Conservation (phyloP, 441 rosid species). For the Aquilaria agallochum region DNA sequence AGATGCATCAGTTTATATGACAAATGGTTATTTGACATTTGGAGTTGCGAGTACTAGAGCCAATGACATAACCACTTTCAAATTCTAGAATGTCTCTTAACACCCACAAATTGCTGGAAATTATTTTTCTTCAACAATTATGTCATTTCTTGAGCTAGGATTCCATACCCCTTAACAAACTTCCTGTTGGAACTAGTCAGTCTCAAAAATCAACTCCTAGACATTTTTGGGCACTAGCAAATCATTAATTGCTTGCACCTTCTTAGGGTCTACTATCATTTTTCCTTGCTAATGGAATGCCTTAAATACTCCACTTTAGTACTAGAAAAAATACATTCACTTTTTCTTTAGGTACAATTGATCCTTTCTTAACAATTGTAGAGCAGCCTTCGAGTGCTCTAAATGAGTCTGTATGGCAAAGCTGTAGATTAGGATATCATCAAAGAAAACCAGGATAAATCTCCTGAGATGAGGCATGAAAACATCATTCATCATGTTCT, state of each 20-base stretch:
- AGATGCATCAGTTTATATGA: background rate
- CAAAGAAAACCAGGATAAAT: background rate
- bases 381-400: background rate
- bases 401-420: background rate
- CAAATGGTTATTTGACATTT: background rate
- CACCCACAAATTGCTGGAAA: background rate
- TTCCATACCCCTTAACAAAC: background rate
- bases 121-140: background rate
- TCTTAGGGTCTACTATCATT: background rate
- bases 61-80: background rate
- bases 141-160: background rate
- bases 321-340: background rate
- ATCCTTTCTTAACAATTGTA: background rate
- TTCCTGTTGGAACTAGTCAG: background rate
- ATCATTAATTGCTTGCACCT: background rate
- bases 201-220: background rate
- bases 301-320: background rate
- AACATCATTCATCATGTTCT: too few relatives aligned
- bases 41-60: background rate
- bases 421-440: background rate
- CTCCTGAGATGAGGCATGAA: background rate
- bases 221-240: background rate
- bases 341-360: background rate
- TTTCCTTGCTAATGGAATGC: background rate
- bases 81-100: background rate